phyloP scores from a whole-genome alignment of 2,329 filamentous ascomycete genomes.

The Fusarium xylarioides region DNA sequence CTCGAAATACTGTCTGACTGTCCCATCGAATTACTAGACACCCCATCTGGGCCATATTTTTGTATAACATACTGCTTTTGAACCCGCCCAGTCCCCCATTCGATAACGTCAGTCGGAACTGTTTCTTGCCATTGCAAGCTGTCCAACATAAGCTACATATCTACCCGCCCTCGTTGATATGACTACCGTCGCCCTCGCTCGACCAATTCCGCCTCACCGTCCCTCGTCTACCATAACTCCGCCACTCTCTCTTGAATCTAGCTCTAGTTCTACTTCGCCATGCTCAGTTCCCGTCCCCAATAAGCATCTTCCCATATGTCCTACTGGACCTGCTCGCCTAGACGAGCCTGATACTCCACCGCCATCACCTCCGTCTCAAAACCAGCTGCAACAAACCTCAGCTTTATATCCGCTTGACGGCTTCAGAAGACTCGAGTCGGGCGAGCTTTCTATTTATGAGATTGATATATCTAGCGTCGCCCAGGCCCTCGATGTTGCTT shows the following conservation, averaged over 20 bases:
- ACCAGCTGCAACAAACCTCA: conserved; percentile 68
- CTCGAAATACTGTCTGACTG: conserved; percentile 18
- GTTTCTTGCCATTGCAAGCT: conserved; percentile 1
- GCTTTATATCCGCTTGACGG: conserved; percentile 77
- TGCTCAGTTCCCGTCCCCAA: conserved; percentile 72
- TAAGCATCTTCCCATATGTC: conserved; percentile 89
- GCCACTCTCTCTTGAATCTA: conserved; percentile 52
- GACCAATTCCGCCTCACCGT: conserved; percentile 57
- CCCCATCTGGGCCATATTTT: conserved; percentile 2
- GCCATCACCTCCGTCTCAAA: conserved; percentile 71
- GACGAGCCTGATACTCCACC: conserved; percentile 69
- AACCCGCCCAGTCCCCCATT: conserved; percentile 6
- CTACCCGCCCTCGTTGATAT: conserved; percentile 47
- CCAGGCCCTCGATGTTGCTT: conserved; percentile 77
- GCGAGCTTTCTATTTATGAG: conserved; percentile 72
- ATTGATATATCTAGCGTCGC: conserved; percentile 75
- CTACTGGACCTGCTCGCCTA: conserved; percentile 73
- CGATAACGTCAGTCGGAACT: conserved; percentile 1
- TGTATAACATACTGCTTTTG: conserved; percentile 28
- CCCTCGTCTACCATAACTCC: conserved; percentile 55
- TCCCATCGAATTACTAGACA: conserved; percentile 18
- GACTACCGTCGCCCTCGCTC: conserved; percentile 64
- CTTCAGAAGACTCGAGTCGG: conserved; percentile 62
- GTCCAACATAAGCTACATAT: conserved; percentile 7
- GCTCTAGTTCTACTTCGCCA: conserved; percentile 37